These are phyloP conservation scores for Vitellaria paradoxa DNA, from an alignment of 179 eudicot species.

Conservation along the genomic window DNA sequence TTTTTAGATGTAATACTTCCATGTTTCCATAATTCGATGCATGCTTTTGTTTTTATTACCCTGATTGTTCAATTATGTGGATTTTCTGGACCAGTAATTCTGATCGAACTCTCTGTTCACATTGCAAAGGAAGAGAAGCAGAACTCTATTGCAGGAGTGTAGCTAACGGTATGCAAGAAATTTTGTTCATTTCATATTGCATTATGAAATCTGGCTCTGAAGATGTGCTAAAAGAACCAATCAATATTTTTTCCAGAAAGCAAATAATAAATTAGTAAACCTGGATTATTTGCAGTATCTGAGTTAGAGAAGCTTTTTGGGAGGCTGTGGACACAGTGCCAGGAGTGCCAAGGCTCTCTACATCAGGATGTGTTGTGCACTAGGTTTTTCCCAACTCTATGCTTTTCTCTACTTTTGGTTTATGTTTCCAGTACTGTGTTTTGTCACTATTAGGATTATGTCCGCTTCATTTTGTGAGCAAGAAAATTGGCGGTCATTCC, in stretches of 20 bases:
- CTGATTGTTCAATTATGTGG: background rate
- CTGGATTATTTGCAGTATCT: constrained; percentile 52
- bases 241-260: background rate
- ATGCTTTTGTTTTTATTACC: background rate
- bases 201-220: background rate
- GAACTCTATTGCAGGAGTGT: constrained; percentile 94
- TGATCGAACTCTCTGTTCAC: constrained; percentile 77
- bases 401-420: background rate
- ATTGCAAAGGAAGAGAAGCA: constrained; percentile 98
- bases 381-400: constrained; percentile 44
- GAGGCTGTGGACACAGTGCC: constrained; percentile 98
- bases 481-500: constrained; percentile 6
- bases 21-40: background rate
- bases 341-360: constrained; percentile 99
- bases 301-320: constrained; percentile 93
- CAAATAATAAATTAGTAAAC: background rate
- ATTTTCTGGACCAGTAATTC: constrained; percentile 45
- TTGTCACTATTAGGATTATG: background rate
- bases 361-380: constrained; percentile 99
- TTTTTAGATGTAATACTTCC: too few species aligned
- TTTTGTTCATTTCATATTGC: background rate
- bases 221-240: background rate
- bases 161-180: constrained; percentile 56
- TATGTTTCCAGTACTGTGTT: background rate
- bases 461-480: background rate